These are phyloP conservation scores for Omphalotus guepiniiformis DNA, from an alignment of 768 basidiomycete species.

Conservation along the genomic window DNA sequence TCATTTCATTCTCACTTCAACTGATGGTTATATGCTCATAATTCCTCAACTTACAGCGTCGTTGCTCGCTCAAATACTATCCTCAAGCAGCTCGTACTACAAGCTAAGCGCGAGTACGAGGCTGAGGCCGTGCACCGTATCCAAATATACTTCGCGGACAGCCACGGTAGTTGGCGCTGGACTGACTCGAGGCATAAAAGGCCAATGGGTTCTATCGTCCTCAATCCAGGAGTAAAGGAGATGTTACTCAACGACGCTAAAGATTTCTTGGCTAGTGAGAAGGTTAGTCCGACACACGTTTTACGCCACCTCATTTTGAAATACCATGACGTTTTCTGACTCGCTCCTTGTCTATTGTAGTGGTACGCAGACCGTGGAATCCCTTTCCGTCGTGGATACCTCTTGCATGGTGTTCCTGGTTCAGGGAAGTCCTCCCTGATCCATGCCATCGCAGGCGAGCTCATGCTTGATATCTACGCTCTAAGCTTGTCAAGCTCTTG, in stretches of 20 bases:
- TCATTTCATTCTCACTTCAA: too few relatives aligned
- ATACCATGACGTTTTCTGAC: conserved; percentile 4
- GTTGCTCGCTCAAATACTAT: conserved; percentile 81
- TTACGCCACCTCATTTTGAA: too few relatives aligned
- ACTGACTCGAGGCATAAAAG: conserved; percentile 84
- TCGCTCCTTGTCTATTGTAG: conserved; percentile 25
- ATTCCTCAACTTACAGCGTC: conserved; percentile 45
- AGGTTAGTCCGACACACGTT: conserved; percentile 38
- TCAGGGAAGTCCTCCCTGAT: conserved; percentile 86
- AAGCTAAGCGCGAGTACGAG: conserved; percentile 88
- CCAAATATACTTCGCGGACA: conserved; percentile 87
- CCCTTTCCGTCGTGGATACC: conserved; percentile 85
- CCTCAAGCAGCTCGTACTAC: conserved; percentile 83
- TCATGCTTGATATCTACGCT: conserved; percentile 90
- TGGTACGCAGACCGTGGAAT: conserved; percentile 95
- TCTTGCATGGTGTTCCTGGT: conserved; percentile 80
- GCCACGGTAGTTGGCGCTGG: conserved; percentile 83
- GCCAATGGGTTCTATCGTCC: conserved; percentile 82
- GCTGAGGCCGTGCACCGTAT: conserved; percentile 84
- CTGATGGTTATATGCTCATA: neutral
- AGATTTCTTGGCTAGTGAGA: conserved; percentile 82
- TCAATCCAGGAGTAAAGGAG: conserved; percentile 87
- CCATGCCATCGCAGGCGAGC: conserved; percentile 64
- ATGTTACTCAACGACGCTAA: conserved; percentile 79
- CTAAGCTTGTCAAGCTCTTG: conserved; percentile 82